A percentile compares a stretch with the other conserved stretches of the same genome.
These are phyloP conservation scores for Colletotrichum tamarilloi DNA, from an alignment of 2,329 filamentous ascomycete genomes.

Conservation along the genomic window DNA sequence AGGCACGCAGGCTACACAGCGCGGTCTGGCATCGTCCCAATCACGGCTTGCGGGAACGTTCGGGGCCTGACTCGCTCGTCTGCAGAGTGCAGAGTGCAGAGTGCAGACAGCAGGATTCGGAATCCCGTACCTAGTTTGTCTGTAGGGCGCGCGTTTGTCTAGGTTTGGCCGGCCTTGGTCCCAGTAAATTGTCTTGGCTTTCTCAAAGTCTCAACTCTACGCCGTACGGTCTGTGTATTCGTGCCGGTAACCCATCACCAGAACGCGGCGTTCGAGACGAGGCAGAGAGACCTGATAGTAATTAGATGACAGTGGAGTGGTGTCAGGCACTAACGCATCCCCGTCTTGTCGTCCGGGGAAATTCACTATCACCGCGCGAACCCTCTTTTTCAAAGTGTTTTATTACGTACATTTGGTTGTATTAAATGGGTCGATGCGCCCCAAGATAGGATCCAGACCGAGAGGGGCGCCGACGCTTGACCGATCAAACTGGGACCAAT, in stretches of 20 bases:
- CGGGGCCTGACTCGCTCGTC: slow-evolving; percentile 21
- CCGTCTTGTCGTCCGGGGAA: slow-evolving; percentile 16
- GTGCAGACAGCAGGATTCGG: slow-evolving; percentile 1
- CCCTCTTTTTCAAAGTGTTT: slow-evolving; percentile 16
- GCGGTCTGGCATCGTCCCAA: slow-evolving; percentile 5
- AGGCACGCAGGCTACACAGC: background rate
- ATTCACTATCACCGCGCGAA: slow-evolving; percentile 16
- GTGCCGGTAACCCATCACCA: background rate
- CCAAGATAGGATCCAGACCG: slow-evolving; percentile 32
- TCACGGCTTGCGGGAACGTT: background rate
- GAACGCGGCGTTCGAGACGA: background rate
- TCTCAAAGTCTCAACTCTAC: background rate
- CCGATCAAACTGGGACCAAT: background rate
- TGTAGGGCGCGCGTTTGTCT: background rate
- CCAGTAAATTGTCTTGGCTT: background rate
- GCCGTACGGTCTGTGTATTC: no score
- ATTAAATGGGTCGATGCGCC: slow-evolving; percentile 9
- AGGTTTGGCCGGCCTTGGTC: background rate
- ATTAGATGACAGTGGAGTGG: slow-evolving; percentile 23
- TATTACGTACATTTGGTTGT: slow-evolving; percentile 31
- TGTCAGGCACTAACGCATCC: slow-evolving; percentile 6
- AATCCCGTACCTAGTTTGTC: background rate
- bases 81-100: background rate
- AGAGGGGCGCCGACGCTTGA: slow-evolving; percentile 13
- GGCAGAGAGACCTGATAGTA: slow-evolving; percentile 7